Evolutionary conservation across 2,329 filamentous ascomycete genomes (phyloP).

Genomic region (Fusarium beomiforme): DNA sequence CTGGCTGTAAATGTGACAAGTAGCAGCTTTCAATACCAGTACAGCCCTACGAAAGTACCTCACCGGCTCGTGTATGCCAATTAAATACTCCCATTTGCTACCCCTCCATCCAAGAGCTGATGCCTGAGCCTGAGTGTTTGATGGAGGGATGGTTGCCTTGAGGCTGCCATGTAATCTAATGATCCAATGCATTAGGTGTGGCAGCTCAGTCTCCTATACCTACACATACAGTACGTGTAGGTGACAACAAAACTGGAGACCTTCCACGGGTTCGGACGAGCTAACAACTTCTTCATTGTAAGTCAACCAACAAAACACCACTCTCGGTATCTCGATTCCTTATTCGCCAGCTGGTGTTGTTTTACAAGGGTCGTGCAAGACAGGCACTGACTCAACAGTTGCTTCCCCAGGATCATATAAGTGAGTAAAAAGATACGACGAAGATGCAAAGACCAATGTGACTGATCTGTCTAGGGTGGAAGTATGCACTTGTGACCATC

Average conservation of each 20-base stretch:
- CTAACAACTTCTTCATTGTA: neutral
- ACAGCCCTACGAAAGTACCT: conserved; percentile 17
- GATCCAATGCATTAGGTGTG: neutral
- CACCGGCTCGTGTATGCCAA: neutral
- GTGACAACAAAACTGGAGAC: neutral
- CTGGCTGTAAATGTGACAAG: conserved; percentile 12
- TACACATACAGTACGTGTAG: neutral
- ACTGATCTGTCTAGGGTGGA: neutral
- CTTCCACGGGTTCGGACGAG: neutral
- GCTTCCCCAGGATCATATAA: neutral
- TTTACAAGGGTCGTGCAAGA: neutral
- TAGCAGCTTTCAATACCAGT: neutral
- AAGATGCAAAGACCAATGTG: neutral
- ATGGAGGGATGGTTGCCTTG: conserved; percentile 29
- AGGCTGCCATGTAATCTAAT: conserved; percentile 22
- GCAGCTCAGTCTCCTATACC: neutral
- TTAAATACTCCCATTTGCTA: neutral
- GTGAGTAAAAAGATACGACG: neutral
- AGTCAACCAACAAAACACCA: neutral
- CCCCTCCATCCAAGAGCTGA: conserved; percentile 13
- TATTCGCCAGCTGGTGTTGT: neutral
- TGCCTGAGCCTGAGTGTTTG: conserved; percentile 24
- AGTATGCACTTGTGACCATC: neutral
- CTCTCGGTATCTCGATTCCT: neutral
- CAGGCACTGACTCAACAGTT: neutral